Evolutionary conservation across 164 flowering plant genomes (phyloP).

Genomic region (Platanus orientalis): DNA sequence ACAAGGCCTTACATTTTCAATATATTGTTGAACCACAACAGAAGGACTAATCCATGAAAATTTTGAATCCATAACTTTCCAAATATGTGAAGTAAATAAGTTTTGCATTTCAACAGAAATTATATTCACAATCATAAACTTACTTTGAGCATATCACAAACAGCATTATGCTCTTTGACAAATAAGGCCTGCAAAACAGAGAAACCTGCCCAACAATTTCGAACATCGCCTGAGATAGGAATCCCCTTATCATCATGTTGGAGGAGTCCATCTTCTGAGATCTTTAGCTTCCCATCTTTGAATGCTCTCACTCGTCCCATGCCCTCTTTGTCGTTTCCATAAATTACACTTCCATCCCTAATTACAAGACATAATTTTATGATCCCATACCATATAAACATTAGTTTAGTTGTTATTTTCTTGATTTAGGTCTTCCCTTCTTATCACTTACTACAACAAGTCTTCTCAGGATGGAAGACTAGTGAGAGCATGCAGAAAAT

Average conservation of each 20-base stretch:
- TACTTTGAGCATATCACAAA: slow-evolving; percentile 48
- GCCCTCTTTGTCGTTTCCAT: slow-evolving; percentile 36
- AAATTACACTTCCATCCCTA: slow-evolving; percentile 60
- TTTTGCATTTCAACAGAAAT: background rate
- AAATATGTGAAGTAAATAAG: background rate
- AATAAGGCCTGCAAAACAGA: slow-evolving; percentile 51
- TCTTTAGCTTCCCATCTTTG: slow-evolving; percentile 48
- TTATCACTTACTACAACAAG: too few relatives aligned
- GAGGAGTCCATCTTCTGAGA: slow-evolving; percentile 41
- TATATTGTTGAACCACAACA: too few relatives aligned
- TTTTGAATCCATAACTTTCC: background rate
- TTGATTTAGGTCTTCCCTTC: too few relatives aligned
- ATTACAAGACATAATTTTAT: background rate
- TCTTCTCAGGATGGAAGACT: too few relatives aligned
- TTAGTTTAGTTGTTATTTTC: too few relatives aligned
- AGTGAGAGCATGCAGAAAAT: too few relatives aligned
- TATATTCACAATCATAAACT: background rate
- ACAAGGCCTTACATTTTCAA: too few relatives aligned
- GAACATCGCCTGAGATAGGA: slow-evolving; percentile 49
- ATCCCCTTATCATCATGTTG: slow-evolving; percentile 39
- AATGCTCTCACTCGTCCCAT: slow-evolving; percentile 41
- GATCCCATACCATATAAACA: background rate
- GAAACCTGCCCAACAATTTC: slow-evolving; percentile 55
- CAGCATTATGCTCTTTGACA: slow-evolving; percentile 45
- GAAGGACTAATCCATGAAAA: too few relatives aligned